Base-by-base conservation (phyloP, 768 basidiomycete genomes). In the Suillus variegatus region DNA sequence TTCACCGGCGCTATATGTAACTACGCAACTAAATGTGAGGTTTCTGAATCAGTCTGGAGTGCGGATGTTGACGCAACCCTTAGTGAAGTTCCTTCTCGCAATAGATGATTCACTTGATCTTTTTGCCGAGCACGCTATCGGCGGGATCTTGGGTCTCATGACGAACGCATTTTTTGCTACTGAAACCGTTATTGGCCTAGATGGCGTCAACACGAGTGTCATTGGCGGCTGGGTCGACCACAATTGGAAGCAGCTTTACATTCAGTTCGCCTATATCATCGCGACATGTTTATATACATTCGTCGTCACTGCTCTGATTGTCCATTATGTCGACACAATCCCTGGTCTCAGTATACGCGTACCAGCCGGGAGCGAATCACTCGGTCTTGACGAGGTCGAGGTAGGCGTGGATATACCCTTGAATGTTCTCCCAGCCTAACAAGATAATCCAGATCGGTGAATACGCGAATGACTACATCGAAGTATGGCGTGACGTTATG, bases 91-190 rank as follows among this genome's bases (percentile, higher is more conserved):
- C 69, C 70, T 90, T 41, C 65, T 95, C 63, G 77, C 81, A n/a
- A 85, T 95, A 61, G 95, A 97, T 73, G 95, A 97, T 73, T 88
- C 94, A 0, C 88, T 97, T 55, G 95, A 98, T 83, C 84, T 95
- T 55, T 96, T 94, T 74, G 94, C 95, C n/a, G 88, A 93, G 71
- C 96, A 97, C 80, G 95, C 90, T 41, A 78, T 96, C 44, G 94
- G 93, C 12, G 93, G 94, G 28, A 85, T 93, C 49, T 77, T 92
- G 61, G 95, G 93, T 51, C 82, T 92, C n/a, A 72, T 93, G 56
- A 69, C 83, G 67, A 94, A 91, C 66, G 93, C 79, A 20, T 82
- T 95, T 70, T 94, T 96, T 71, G 94, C 89, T 14, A 85, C 89
- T 20, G 76, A 78, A 6, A 77, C 78, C 7, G 81, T 95, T 60